Evolutionary conservation across 2,329 filamentous ascomycete genomes (phyloP).

Genomic region (Metarhizium robertsii): DNA sequence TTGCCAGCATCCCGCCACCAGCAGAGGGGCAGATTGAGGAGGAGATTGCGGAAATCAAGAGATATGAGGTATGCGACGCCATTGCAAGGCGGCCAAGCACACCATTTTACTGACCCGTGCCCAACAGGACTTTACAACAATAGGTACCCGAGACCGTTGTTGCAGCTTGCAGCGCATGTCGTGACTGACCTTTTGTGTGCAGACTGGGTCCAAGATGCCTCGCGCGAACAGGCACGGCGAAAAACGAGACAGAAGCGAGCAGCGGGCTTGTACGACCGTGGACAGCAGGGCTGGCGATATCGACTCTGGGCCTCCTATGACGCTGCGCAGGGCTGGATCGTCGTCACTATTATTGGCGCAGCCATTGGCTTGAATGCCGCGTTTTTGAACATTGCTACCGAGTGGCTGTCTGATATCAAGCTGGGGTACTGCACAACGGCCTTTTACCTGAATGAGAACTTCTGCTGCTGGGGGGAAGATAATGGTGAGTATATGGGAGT

Average conservation of each 20-base stretch:
- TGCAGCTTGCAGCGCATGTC: neutral
- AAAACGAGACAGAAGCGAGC: conserved; percentile 65
- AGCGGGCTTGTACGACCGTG: conserved; percentile 61
- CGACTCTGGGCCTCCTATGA: conserved; percentile 83
- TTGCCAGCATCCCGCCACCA: conserved; percentile 38
- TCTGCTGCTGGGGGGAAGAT: conserved; percentile 96
- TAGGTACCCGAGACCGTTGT: conserved; percentile 40
- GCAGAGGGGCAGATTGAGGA: conserved; percentile 72
- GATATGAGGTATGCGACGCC: conserved; percentile 62
- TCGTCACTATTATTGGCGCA: conserved; percentile 86
- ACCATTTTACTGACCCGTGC: neutral
- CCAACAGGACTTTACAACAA: conserved; percentile 78
- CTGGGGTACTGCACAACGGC: conserved; percentile 90
- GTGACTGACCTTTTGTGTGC: neutral
- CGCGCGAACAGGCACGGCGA: conserved; percentile 76
- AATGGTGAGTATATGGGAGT: conserved; percentile 44
- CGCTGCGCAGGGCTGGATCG: conserved; percentile 95
- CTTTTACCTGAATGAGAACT: conserved; percentile 95
- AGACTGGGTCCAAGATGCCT: conserved; percentile 98
- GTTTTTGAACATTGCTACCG: conserved; percentile 87
- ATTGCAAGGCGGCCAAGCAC: neutral
- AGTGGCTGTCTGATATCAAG: conserved; percentile 95
- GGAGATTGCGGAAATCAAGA: conserved; percentile 94
- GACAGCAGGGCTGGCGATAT: conserved; percentile 66
- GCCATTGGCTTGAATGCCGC: conserved; percentile 91